phyloP scores from a whole-genome alignment of 441 rosid genomes.

The Geranium incanum region DNA sequence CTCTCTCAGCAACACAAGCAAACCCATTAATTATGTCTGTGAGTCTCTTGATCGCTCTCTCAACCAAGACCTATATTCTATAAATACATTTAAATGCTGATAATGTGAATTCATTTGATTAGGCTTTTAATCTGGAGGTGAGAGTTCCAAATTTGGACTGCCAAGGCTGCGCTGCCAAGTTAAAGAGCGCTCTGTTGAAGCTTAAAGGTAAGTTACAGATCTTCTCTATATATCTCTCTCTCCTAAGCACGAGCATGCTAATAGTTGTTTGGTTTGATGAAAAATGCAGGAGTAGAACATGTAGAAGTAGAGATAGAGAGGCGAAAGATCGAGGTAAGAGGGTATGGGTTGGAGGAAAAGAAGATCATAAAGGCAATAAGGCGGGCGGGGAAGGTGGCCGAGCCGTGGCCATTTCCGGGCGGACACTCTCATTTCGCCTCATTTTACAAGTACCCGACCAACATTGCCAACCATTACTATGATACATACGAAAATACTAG shows the following conservation, averaged over 20 bases:
- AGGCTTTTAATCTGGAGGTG: constrained; percentile 37
- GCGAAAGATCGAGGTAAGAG: constrained; percentile 67
- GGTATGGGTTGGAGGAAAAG: constrained; percentile 59
- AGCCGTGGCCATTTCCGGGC: constrained; percentile 76
- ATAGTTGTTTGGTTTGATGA: background rate
- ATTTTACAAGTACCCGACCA: constrained; percentile 73
- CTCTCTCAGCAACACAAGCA: too few relatives aligned
- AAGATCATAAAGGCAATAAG: constrained; percentile 72
- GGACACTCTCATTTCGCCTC: constrained; percentile 64
- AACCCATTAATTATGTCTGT: too few relatives aligned
- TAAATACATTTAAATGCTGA: too few relatives aligned
- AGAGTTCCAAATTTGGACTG: constrained; percentile 87
- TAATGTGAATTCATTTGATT: too few relatives aligned
- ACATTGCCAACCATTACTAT: constrained; percentile 69
- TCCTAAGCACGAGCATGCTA: background rate
- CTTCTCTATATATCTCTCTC: too few relatives aligned
- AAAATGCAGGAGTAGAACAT: constrained; percentile 57
- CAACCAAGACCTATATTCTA: too few relatives aligned
- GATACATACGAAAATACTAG: constrained; percentile 40
- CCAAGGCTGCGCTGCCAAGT: constrained; percentile 78
- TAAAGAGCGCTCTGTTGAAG: constrained; percentile 71
- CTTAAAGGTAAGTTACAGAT: constrained; percentile 51
- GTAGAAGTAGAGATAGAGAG: constrained; percentile 78
- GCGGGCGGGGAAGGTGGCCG: constrained; percentile 72
- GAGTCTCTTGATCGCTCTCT: too few relatives aligned